Evolutionary conservation across 1,139 yeast species (phyloP), one percentile per base, ranked within the genome.

Genomic region (Pichia sp.): DNA sequence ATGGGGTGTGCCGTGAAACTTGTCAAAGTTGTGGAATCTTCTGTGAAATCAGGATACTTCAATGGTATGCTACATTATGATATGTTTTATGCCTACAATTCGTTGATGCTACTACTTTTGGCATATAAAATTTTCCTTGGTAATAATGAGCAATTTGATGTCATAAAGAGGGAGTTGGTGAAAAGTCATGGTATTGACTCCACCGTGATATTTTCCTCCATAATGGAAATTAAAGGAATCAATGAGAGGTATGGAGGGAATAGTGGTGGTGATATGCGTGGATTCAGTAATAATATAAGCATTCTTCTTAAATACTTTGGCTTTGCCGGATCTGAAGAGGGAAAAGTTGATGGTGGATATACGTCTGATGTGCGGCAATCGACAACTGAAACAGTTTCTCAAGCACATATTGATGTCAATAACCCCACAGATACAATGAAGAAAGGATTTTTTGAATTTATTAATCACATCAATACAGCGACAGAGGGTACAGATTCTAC

Each of bases 51-150:
- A 3, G 47, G 48, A 1, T 44, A 53, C 34, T 50, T 57, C 32
- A 53, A 54, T 34, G 63, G 64, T 8, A 51, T 59, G 5, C 25
- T 57, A 7, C 53, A 55, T 19, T 45, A 49, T 13, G 65, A 61
- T 39, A 47, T 60, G 30, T 56, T 56, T 46, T 51, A 51, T 42
- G 60, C 56, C 3, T 61, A 61, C 36, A 50, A 51, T 28, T 52
- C 62, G 3, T 48, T 52, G 2, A 43, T 61, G 47, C 51, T 53
- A 1, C 36, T 60, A 32, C 47, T 58, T 28, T 46, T 57, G 32
- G 52, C 58, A 27, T 51, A 53, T 33, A 39, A 58, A 16, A 46
- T 56, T 29, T 48, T 52, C 29, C n/a, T 12, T 4, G 5, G n/a
- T 3, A 27, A 27, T 13, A 27, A 18, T 18, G 15, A 18, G 13